These are phyloP conservation scores for Samsoniella hepiali DNA, from an alignment of 2,329 filamentous ascomycete genomes.

Conservation along the genomic window DNA sequence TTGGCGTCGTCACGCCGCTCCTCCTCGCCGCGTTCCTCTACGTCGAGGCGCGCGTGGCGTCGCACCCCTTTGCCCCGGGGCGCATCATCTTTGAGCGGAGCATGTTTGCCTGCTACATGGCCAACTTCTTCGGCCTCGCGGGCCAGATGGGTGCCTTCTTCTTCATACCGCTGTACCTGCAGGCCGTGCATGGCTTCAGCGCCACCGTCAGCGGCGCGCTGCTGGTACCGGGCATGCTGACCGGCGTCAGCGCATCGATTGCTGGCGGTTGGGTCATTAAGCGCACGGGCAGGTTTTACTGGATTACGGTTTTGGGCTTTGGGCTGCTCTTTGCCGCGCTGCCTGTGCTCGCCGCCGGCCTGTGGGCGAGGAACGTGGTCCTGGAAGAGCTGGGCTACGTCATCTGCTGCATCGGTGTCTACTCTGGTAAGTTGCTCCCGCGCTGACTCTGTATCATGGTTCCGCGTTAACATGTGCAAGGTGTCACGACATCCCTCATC, in stretches of 20 bases:
- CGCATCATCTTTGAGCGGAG: constrained; percentile 67
- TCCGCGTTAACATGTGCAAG: constrained; percentile 32
- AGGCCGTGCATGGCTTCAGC: constrained; percentile 63
- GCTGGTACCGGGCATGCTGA: constrained; percentile 63
- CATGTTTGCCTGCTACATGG: constrained; percentile 64
- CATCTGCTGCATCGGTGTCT: constrained; percentile 41
- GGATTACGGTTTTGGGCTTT: constrained; percentile 60
- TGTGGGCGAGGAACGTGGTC: constrained; percentile 44
- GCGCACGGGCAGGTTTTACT: constrained; percentile 68
- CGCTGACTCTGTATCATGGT: neutral
- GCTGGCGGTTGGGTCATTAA: constrained; percentile 65
- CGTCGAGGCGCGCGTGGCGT: constrained; percentile 64
- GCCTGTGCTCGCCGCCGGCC: constrained; percentile 49
- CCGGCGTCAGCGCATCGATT: constrained; percentile 62
- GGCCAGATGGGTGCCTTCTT: constrained; percentile 59
- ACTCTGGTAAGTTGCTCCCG: constrained; percentile 31
- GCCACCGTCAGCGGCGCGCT: constrained; percentile 63
- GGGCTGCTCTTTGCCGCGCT: constrained; percentile 50
- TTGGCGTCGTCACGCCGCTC: constrained; percentile 49
- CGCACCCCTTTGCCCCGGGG: constrained; percentile 70
- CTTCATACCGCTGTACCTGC: constrained; percentile 75
- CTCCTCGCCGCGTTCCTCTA: constrained; percentile 66
- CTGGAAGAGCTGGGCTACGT: constrained; percentile 57
- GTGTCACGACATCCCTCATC: constrained; percentile 69
- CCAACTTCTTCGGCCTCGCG: constrained; percentile 69